Evolutionary conservation across 2,329 filamentous ascomycete species (phyloP), one percentile per base, ranked within the genome.

Genomic region (Cordyceps cateniannulata): DNA sequence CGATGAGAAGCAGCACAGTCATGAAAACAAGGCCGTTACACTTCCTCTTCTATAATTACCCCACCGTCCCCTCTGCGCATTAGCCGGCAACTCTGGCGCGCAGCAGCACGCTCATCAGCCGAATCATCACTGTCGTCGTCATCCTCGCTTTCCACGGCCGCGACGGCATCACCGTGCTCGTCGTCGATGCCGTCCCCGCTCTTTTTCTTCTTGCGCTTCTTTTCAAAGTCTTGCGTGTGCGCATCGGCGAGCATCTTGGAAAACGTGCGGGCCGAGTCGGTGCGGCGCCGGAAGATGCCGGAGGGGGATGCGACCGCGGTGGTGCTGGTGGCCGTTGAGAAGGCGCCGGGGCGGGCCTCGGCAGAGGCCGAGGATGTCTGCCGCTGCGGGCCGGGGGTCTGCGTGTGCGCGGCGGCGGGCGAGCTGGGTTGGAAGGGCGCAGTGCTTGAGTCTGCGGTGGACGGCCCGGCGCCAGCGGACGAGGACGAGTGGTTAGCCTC

Each of bases 191-290:
- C 32, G 12, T 27, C 45, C 3, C 20, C 18, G 20, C 10, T 3
- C 40, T 29, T 47, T 12, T 67, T 63, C 0, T 64, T 67, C 66
- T 71, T 75, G 64, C 85, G 82, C 71, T 85, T 89, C 77, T 95
- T 89, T 75, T 96, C 90, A 71, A 97, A 98, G 75, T 98, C 93
- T 72, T 96, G 89, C 63, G 85, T 88, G 72, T 98, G 95, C 6
- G 93, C 93, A 63, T 87, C 83, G 4, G 91, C 89, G 66, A 97
- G 80, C n/a, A 92, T 85, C 16, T 81, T 85, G 5, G 79, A 77
- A 60, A 85, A 79, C 0, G 75, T 74, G 20, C 73, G 74, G 60
- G 54, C 66, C 63, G 61, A 66, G 22, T 75, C 72, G 1, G 73
- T 56, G 53, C 72, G 72, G 9, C 74, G 71, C 62, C 73, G 65